Conservation (phyloP, 1,284 basidiomycete genomes). For the Boletellus deceptivus region DNA sequence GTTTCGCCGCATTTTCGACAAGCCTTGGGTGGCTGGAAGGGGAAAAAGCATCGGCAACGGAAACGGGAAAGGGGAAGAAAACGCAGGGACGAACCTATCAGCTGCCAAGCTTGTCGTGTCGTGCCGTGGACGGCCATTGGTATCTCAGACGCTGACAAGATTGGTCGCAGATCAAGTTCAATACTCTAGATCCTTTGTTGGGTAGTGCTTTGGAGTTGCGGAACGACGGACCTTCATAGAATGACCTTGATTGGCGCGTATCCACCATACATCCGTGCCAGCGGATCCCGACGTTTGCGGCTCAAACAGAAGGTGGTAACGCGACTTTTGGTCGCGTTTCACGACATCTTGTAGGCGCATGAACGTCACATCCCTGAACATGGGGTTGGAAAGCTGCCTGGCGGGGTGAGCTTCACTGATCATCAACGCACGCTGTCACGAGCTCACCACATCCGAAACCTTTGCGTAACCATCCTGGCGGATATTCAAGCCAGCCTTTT, state of each 20-base stretch:
- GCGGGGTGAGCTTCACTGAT: constrained; percentile 6
- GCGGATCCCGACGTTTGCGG: constrained; percentile 39
- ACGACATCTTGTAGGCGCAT: constrained; percentile 70
- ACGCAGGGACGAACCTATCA: constrained; percentile 47
- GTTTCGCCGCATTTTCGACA: constrained; percentile 84
- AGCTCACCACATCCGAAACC: constrained; percentile 58
- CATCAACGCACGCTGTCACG: background rate
- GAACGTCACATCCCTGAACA: constrained; percentile 53
- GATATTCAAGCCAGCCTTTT: constrained; percentile 56
- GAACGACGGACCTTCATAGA: constrained; percentile 62
- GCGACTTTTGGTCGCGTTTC: constrained; percentile 69
- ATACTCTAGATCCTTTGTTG: constrained; percentile 45
- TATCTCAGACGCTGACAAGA: constrained; percentile 60
- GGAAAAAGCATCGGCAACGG: background rate
- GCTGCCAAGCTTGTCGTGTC: constrained; percentile 60
- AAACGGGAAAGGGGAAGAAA: background rate
- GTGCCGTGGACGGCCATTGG: constrained; percentile 83
- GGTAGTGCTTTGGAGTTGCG: background rate
- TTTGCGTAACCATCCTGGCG: constrained; percentile 66
- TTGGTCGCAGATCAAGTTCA: constrained; percentile 64
- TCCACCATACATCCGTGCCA: constrained; percentile 64
- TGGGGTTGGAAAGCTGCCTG: constrained; percentile 51
- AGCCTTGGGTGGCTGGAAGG: constrained; percentile 56
- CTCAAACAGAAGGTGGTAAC: constrained; percentile 71
- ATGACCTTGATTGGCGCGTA: constrained; percentile 94